Evolutionary conservation across 2,329 filamentous ascomycete genomes (phyloP).

Genomic region (Hawksworthiomyces lignivorus): DNA sequence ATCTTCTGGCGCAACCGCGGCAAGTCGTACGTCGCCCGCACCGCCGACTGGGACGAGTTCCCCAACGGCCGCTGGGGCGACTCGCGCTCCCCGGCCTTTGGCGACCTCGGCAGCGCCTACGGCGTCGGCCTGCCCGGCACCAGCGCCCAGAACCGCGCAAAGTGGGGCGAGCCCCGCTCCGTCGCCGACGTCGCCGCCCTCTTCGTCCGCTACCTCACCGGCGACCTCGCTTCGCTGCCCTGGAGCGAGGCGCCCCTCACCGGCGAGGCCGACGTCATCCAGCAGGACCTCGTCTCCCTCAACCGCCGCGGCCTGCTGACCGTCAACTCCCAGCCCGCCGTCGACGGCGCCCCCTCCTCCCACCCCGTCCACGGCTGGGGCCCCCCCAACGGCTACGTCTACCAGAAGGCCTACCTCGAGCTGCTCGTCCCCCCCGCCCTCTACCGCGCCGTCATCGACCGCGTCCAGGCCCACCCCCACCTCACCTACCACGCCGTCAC

Average conservation of each 20-base stretch:
- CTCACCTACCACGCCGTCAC: conserved; percentile 94
- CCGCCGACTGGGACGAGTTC: conserved; percentile 98
- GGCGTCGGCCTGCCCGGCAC: conserved; percentile 89
- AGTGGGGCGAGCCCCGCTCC: conserved; percentile 81
- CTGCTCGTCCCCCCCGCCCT: conserved; percentile 76
- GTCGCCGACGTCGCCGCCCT: conserved; percentile 73
- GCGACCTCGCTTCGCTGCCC: conserved; percentile 72
- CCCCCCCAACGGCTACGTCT: conserved; percentile 89
- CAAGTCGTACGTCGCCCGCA: conserved; percentile 89
- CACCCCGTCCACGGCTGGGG: conserved; percentile 91
- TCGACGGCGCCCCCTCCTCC: conserved; percentile 82
- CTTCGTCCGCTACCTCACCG: conserved; percentile 78
- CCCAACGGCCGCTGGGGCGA: conserved; percentile 99
- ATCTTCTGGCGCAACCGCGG: conserved; percentile 99
- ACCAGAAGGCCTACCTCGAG: conserved; percentile 96
- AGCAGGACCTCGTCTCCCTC: conserved; percentile 66
- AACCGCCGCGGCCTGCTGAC: conserved; percentile 85
- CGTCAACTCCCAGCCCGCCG: conserved; percentile 94
- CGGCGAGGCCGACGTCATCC: conserved; percentile 72
- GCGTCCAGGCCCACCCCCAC: conserved; percentile 70
- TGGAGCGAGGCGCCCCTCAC: conserved; percentile 92
- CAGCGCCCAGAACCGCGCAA: conserved; percentile 90
- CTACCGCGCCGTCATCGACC: conserved; percentile 66
- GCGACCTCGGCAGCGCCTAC: conserved; percentile 86
- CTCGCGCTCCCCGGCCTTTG: conserved; percentile 90